Conservation (phyloP, 2,329 filamentous ascomycete species). For the Ceratocystis smalleyi region DNA sequence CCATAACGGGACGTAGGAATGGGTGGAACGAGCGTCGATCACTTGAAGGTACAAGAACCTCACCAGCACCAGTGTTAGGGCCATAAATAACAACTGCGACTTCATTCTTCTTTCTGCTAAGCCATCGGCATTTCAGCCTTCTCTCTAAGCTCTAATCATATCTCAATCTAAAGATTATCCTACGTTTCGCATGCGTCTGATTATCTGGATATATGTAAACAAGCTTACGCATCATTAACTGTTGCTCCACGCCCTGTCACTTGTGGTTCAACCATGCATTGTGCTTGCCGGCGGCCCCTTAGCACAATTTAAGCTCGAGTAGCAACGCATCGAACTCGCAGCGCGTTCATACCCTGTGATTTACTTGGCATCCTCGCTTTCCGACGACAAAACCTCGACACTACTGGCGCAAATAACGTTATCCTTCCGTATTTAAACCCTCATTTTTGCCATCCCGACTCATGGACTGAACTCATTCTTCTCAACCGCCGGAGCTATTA, state of each 20-base stretch:
- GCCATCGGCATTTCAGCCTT: not conserved
- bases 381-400: not conserved
- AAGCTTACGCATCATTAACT: not conserved
- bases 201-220: not conserved
- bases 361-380: not conserved
- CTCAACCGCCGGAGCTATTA: not conserved
- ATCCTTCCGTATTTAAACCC: not conserved
- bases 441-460: not conserved
- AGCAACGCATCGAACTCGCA: slow-evolving; percentile 3
- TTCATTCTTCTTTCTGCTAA: not conserved
- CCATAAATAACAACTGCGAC: not conserved
- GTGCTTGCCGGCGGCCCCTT: slow-evolving; percentile 1
- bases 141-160: not conserved
- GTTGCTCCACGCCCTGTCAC: not conserved
- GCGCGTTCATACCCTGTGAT: not conserved
- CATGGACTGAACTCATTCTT: not conserved
- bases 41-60: not conserved
- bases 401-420: not conserved
- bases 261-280: slow-evolving; percentile 7
- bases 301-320: slow-evolving; percentile 4
- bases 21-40: slow-evolving; percentile 5
- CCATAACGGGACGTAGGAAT: not conserved
- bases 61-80: not conserved
- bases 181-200: not conserved
- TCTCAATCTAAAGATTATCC: not conserved